Evolutionary conservation across 805 yeast species (phyloP).

Genomic region (Tetrapisispora pingtungensis): DNA sequence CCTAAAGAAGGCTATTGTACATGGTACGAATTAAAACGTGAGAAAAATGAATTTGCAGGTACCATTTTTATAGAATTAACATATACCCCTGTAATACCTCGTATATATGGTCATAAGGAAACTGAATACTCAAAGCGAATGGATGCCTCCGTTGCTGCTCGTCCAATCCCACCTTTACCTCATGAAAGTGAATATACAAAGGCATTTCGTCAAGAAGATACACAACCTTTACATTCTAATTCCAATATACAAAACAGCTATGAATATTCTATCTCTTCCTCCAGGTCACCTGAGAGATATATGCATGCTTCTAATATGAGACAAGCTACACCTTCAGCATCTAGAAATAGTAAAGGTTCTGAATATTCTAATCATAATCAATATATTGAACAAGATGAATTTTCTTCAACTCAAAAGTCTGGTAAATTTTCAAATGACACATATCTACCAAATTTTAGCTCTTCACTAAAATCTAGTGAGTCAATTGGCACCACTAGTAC

Average conservation of each 20-base stretch:
- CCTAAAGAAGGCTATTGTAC: slow-evolving; percentile 69
- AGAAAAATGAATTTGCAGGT: slow-evolving; percentile 66
- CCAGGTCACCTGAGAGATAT: slow-evolving; percentile 6
- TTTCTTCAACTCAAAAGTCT: not conserved
- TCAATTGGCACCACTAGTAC: slow-evolving; percentile 18
- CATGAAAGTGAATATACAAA: not conserved
- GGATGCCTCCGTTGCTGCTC: slow-evolving; percentile 21
- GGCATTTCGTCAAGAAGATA: not conserved
- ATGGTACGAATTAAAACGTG: slow-evolving; percentile 68
- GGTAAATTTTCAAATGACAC: not conserved
- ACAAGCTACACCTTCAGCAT: slow-evolving; percentile 17
- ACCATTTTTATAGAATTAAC: slow-evolving; percentile 85
- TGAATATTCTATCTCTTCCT: not conserved
- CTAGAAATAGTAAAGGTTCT: not conserved
- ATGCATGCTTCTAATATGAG: slow-evolving; percentile 23
- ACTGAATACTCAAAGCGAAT: slow-evolving; percentile 10
- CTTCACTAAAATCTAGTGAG: slow-evolving; percentile 19
- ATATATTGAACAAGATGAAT: not conserved
- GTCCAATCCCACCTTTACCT: slow-evolving; percentile 29
- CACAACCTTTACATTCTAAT: not conserved
- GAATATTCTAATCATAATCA: not conserved
- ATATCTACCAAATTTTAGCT: slow-evolving; percentile 8
- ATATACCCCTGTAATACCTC: slow-evolving; percentile 50
- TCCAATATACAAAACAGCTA: not conserved
- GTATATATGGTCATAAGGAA: slow-evolving; percentile 5